Base-by-base conservation (phyloP, 345 rosid genomes). In the Acer saccharum region DNA sequence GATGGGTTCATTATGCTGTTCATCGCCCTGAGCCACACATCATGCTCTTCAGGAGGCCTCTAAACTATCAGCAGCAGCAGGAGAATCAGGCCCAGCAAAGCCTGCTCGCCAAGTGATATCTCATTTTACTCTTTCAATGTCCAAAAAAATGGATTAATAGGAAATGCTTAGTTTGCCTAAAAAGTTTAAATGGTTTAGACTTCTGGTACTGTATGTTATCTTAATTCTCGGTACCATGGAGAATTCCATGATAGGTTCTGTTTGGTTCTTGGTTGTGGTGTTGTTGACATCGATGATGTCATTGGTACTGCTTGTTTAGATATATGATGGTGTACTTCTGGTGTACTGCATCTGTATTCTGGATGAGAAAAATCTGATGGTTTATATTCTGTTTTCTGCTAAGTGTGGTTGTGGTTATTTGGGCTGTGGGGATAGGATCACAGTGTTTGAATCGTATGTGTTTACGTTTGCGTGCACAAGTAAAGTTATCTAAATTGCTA, bases 1-100 rank as follows among this genome's bases (percentile, higher is more conserved):
- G 98, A n/a, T 95, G 98, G 98, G 94, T 90, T 1, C 98, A 93
- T 85, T 93, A 95, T 76, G 97, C 98, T 0, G 83, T 95, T 77
- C 98, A 93, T 79, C 95, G 98, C 41, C 98, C 98, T 16, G 98
- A 95, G 84, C 98, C 98, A 82, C 99, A 96, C 77, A 96, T 95
- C 78, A 95, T 93, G 99, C 98, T 96, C 61, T 96, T 94, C 80
- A 89, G 95, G 87, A 89, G 97, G 87, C 87, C 97, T 4, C 83
- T 96, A 68, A 96, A 94, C 88, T 90, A 84, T 61, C 98, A 95
- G 86, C 98, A 93, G 90, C 97, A 88, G 82, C 95, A 91, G 81
- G 90, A 95, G 88, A 87, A 85, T 82, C 95, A 89, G 81, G 90
- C 89, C 55, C 88, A 43, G 46, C 46, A 87, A 39, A 79, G 48